Base-by-base conservation (phyloP, 495 filamentous ascomycete species). In the Aspergillus bertholletiae region DNA sequence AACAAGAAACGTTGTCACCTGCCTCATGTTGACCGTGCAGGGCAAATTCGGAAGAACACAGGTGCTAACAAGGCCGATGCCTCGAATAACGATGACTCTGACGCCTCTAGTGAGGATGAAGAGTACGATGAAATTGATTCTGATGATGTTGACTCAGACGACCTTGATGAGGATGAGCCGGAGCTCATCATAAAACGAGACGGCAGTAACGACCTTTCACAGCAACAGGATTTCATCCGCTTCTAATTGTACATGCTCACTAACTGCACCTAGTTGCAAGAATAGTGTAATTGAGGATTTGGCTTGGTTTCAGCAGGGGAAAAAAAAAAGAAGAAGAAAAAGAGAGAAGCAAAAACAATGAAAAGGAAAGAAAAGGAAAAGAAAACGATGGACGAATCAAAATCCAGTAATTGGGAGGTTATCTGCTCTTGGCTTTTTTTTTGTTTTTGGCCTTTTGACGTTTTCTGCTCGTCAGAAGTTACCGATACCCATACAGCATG, bases 91-190 rank as follows among this genome's bases (percentile, higher is more conserved):
- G 86, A 89, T 50, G 81, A 85, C 61, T 86, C 82, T 66, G 89
- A 95, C 64, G 62, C 90, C 28, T 92, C 89, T 56, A 95, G 90
- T 74, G 91, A 96, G 60, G 89, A 90, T 44, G 88, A 92, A 55
- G 84, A 86, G 20, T 78, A 79, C 54, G 86, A 88, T 53, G 83
- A 83, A 61, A 86, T 86, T 60, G 85, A 91, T 61, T 87, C 85
- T 63, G 85, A 95, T 65, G 92, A 96, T 70, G 80, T 96, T 66
- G 92, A 96, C 70, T 96, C 90, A 27, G 92, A 95, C 62, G 86
- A 84, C 48, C 80, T 93, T 49, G 87, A 88, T 46, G 90, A 88
- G 45, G 90, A 95, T 67, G 84, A 89, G 61, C 69, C 72, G 46
- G 71, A 74, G 51, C 58, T 73, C 51, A 61, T 80, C 44, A 67